phyloP scores from a whole-genome alignment of 2,329 filamentous ascomycete genomes.

The Cryphonectria naterciae region DNA sequence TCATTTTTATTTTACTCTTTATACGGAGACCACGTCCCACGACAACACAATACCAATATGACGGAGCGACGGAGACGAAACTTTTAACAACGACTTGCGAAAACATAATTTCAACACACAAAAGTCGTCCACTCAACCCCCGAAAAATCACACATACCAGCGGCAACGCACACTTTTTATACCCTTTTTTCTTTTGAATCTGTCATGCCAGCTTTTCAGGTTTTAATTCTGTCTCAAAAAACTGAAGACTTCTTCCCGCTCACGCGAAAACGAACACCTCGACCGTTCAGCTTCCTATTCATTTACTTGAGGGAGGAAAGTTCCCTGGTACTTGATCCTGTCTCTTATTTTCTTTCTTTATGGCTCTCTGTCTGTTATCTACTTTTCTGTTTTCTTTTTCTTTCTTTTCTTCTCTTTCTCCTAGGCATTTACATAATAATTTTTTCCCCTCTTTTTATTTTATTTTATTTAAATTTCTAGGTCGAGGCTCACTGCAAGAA shows the following conservation, averaged over 20 bases:
- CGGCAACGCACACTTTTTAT: slow-evolving; percentile 4
- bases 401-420: not conserved
- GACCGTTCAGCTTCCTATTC: slow-evolving; percentile 18
- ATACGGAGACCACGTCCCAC: slow-evolving; percentile 25
- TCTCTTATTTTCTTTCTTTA: slow-evolving; percentile 28
- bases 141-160: not conserved
- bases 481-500: too few relatives aligned
- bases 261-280: slow-evolving; percentile 36
- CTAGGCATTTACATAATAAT: slow-evolving; percentile 6
- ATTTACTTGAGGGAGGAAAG: slow-evolving; percentile 29
- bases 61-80: not conserved
- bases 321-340: slow-evolving; percentile 13
- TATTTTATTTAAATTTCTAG: slow-evolving; percentile 28
- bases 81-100: not conserved
- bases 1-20: not conserved
- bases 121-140: not conserved
- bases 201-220: slow-evolving; percentile 27
- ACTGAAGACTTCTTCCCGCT: slow-evolving; percentile 34
- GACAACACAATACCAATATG: slow-evolving; percentile 13
- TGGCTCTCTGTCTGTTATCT: slow-evolving; percentile 15
- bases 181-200: not conserved
- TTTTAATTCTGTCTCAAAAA: slow-evolving; percentile 33
- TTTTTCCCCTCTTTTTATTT: slow-evolving; percentile 27
- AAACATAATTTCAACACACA: not conserved
- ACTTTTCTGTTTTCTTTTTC: slow-evolving; percentile 29